phyloP scores from a whole-genome alignment of 2,329 filamentous ascomycete genomes.

The Ceratocystis albifundus region DNA sequence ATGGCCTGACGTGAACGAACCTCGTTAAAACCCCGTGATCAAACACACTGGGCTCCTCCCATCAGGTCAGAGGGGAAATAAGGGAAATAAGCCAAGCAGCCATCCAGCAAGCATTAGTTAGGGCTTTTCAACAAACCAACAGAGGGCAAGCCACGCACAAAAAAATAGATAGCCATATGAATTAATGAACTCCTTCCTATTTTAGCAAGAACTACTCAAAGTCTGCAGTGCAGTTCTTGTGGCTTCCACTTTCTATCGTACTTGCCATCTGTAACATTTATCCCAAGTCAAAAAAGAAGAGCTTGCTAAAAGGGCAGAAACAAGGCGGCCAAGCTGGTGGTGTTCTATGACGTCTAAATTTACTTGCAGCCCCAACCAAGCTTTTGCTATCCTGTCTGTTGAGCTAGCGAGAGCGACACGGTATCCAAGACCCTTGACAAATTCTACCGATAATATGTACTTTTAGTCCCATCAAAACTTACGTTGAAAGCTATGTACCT shows the following conservation, averaged over 20 bases:
- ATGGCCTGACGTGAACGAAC: constrained; percentile 1
- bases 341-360: constrained; percentile 2
- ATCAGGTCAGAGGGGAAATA: background rate
- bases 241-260: too few relatives aligned
- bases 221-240: too few relatives aligned
- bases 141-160: background rate
- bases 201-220: too few relatives aligned
- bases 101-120: background rate
- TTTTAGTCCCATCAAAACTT: background rate
- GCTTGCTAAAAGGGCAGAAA: background rate
- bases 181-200: too few relatives aligned
- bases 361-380: background rate
- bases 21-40: constrained; percentile 12
- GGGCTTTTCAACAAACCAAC: background rate
- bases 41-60: background rate
- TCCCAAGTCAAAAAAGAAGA: background rate
- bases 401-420: constrained; percentile 1
- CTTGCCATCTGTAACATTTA: background rate
- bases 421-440: constrained; percentile 2
- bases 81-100: background rate
- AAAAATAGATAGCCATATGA: too few relatives aligned
- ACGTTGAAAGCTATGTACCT: background rate
- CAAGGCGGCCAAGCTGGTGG: background rate
- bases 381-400: constrained; percentile 1
- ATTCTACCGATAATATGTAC: background rate